Conservation (phyloP, 164 flowering plant species). For the Pachysandra terminalis region DNA sequence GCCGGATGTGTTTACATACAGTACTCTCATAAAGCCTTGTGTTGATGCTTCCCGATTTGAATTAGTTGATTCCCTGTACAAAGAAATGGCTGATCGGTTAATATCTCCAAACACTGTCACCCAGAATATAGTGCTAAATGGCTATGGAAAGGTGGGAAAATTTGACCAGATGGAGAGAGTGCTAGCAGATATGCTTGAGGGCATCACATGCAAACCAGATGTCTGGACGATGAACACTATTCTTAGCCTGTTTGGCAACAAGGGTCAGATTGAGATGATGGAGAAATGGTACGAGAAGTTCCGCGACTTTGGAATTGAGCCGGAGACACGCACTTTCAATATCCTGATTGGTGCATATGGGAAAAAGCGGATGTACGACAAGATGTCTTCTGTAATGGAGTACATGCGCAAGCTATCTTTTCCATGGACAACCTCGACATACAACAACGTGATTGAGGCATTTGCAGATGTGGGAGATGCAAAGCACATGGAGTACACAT, state of each 20-base stretch:
- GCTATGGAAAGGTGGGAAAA: slow-evolving; percentile 63
- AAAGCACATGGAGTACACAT: slow-evolving; percentile 65
- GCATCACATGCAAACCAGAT: slow-evolving; percentile 49
- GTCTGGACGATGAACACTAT: slow-evolving; percentile 80
- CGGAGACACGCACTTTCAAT: slow-evolving; percentile 76
- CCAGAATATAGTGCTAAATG: slow-evolving; percentile 60
- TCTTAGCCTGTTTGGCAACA: slow-evolving; percentile 60
- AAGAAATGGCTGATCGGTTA: slow-evolving; percentile 47
- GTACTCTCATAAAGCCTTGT: slow-evolving; percentile 59
- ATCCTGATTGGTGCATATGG: slow-evolving; percentile 77
- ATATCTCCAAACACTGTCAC: slow-evolving; percentile 69
- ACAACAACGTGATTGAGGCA: slow-evolving; percentile 73
- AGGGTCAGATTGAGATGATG: slow-evolving; percentile 68
- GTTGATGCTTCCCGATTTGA: slow-evolving; percentile 55
- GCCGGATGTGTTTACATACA: slow-evolving; percentile 66
- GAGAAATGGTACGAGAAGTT: slow-evolving; percentile 80
- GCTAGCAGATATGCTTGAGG: slow-evolving; percentile 51
- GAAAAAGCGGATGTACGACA: slow-evolving; percentile 67
- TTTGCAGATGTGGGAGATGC: slow-evolving; percentile 74
- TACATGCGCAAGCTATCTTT: slow-evolving; percentile 72
- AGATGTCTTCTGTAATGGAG: slow-evolving; percentile 83
- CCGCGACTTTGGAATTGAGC: slow-evolving; percentile 64
- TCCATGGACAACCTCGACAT: slow-evolving; percentile 78
- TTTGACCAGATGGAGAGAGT: slow-evolving; percentile 67
- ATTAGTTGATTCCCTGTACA: slow-evolving; percentile 48